phyloP scores from a whole-genome alignment of 805 yeast genomes.

The Yamadazyma kitorensis region DNA sequence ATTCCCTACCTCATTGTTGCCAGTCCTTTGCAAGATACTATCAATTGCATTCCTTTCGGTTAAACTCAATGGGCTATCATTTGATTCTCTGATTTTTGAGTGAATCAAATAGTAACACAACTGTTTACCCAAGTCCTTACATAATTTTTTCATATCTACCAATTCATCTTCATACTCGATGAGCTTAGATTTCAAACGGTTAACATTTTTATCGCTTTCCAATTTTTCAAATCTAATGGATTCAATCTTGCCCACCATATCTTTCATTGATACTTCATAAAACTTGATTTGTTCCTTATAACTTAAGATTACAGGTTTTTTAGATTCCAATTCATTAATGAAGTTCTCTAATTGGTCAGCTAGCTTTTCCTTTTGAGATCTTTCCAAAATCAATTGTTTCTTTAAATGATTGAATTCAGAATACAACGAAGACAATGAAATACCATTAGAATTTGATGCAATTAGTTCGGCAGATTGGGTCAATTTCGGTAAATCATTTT shows the following conservation, averaged over 20 bases:
- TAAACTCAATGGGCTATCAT: conserved; percentile 59
- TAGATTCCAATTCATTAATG: conserved; percentile 70
- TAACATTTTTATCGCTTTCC: conserved; percentile 38
- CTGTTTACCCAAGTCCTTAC: conserved; percentile 77
- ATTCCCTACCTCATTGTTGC: conserved; percentile 20
- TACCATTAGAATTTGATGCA: conserved; percentile 44
- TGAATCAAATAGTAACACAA: conserved; percentile 72
- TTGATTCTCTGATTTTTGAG: conserved; percentile 52
- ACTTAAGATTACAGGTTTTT: conserved; percentile 73
- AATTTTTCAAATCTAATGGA: conserved; percentile 49
- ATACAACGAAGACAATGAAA: conserved; percentile 64
- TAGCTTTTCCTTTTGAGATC: conserved; percentile 65
- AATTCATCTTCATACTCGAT: conserved; percentile 48
- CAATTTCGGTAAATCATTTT: conserved; percentile 40
- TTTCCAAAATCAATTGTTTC: conserved; percentile 66
- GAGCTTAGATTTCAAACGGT: conserved; percentile 28
- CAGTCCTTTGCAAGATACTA: conserved; percentile 44
- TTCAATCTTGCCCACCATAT: conserved; percentile 51
- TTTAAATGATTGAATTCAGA: conserved; percentile 62
- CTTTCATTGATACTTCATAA: conserved; percentile 57
- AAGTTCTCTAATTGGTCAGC: conserved; percentile 70
- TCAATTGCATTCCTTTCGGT: conserved; percentile 66
- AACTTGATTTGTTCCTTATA: conserved; percentile 53
- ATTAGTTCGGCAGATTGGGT: conserved; percentile 57
- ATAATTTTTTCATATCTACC: conserved; percentile 50